Evolutionary conservation across 805 yeast species (phyloP).

Genomic region (Metschnikowia arizonensis): DNA sequence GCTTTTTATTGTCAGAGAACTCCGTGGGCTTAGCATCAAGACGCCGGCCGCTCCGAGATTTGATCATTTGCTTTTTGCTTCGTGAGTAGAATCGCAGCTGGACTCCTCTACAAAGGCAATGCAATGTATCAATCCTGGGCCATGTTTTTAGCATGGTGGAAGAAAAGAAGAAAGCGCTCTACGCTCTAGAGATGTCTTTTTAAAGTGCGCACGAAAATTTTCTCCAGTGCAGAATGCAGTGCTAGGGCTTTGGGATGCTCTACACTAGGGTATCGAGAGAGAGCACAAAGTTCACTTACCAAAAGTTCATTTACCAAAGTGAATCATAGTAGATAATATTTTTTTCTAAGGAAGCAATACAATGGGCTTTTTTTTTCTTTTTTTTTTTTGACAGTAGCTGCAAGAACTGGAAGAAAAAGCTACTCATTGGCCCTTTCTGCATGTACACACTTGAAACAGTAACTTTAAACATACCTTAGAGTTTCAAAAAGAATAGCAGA

Average conservation of each 20-base stretch:
- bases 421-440: too few species aligned
- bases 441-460: too few species aligned
- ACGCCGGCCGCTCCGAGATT: conserved; percentile 14
- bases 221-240: conserved; percentile 4
- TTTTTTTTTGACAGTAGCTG: too few species aligned
- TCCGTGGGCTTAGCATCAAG: conserved; percentile 19
- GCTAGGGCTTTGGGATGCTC: conserved; percentile 4
- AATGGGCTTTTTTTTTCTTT: too few species aligned
- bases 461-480: too few species aligned
- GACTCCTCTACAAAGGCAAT: background rate
- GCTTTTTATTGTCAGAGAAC: conserved; percentile 6
- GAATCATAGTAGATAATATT: too few species aligned
- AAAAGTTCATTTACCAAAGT: too few species aligned
- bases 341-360: too few species aligned
- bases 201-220: conserved; percentile 10
- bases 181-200: background rate
- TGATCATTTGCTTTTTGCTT: conserved; percentile 12
- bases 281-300: background rate
- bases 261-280: background rate
- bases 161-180: background rate
- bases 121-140: conserved; percentile 2
- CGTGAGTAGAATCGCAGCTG: conserved; percentile 8
- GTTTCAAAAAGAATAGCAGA: too few species aligned
- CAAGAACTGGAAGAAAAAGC: too few species aligned
- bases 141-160: conserved; percentile 7